phyloP scores from a whole-genome alignment of 345 rosid species.

The Euphorbia peplus region DNA sequence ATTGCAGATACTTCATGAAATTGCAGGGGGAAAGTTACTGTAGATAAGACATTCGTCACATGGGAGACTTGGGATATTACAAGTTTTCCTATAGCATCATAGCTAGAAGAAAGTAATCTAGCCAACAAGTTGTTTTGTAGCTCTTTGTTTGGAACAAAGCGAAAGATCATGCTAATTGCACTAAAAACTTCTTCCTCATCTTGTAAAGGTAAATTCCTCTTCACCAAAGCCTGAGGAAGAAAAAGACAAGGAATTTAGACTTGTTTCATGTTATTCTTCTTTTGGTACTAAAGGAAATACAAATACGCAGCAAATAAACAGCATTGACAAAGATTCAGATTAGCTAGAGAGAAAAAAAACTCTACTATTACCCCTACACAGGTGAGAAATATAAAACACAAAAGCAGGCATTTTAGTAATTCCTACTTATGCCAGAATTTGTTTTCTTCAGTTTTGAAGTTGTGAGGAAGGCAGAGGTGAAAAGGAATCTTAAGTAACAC shows the following conservation, averaged over 20 bases:
- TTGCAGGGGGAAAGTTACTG: not conserved
- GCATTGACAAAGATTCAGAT: not conserved
- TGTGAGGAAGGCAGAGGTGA: not conserved
- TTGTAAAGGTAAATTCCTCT: conserved; percentile 68
- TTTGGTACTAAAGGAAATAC: not conserved
- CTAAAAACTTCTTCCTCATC: conserved; percentile 87
- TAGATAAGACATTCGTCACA: conserved; percentile 12
- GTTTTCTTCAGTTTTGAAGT: not conserved
- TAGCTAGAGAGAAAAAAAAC: not conserved
- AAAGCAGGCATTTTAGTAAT: not conserved
- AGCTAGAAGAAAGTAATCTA: conserved; percentile 80
- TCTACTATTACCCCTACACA: not conserved
- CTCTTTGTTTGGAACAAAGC: conserved; percentile 65
- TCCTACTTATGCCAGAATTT: not conserved
- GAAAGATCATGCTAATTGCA: conserved; percentile 69
- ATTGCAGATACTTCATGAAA: not conserved
- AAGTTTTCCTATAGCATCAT: conserved; percentile 74
- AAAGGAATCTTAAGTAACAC: too few relatives aligned
- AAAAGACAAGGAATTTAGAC: not conserved
- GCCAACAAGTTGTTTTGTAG: conserved; percentile 69
- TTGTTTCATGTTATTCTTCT: not conserved
- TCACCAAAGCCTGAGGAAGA: conserved; percentile 59
- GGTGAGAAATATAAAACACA: not conserved
- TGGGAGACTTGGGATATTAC: conserved; percentile 45
- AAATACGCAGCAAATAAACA: not conserved